Base-by-base conservation (phyloP, 139 green algal genomes). In the Edaphochlamys debaryana region DNA sequence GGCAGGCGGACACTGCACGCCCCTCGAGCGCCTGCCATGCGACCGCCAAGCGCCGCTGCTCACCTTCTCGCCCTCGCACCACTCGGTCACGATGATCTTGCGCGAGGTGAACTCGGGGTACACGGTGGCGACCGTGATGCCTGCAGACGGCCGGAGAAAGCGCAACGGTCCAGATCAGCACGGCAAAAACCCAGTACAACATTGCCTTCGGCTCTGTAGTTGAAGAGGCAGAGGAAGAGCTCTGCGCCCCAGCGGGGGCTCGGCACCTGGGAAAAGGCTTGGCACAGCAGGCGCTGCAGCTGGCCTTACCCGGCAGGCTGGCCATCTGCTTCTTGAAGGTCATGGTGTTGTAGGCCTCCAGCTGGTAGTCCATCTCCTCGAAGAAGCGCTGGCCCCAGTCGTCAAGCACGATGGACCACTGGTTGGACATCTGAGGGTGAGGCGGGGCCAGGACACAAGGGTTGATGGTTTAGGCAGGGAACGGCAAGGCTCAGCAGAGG, bases 361-460 rank as follows among this genome's bases (percentile, higher is more conserved):
- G 87, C 77, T 94, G 71, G 89, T 98, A 98, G 89, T 98, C 95
- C 82, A 98, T 93, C 86, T 98, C 94, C 87, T 97, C 89, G 32
- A 98, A 98, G 87, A 98, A 98, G 37, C 95, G 91, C 25, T 72
- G 70, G 9, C 94, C 95, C 94, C 94, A 98, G 83, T 97, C 95
- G 84, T 98, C 95, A n/a, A 98, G 87, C 40, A 94, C 79, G 0
- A 76, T 84, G 0, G 94, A 90, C 85, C 96, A 93, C 78, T 96
- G 88, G 63, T 92, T 90, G 22, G 67, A 78, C 73, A 90, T 87
- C 60, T 79, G 71, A 15, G n/a, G n/a, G n/a, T n/a, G n/a, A n/a
- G n/a, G n/a, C n/a, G n/a, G n/a, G 15, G 17, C 58, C 23, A 66
- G 25, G 25, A 66, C 56, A 30, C 56, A 13, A 6, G 11, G 56